Base-by-base conservation (phyloP, 306 rosid genomes). In the Carpinus viminea region DNA sequence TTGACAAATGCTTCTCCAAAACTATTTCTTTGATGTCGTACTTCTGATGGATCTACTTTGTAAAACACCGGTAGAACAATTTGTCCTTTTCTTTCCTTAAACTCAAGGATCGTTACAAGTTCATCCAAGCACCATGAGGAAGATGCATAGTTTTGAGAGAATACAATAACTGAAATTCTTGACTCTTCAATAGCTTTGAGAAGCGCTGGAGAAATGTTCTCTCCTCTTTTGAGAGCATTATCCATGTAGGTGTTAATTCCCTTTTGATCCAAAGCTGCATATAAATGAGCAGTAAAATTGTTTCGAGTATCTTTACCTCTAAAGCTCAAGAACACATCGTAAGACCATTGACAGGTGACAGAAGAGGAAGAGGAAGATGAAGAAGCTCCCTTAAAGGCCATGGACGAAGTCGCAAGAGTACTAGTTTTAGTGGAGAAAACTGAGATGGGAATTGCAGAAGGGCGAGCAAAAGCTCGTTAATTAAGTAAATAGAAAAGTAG, bases 391-490 rank as follows among this genome's bases (percentile, higher is more conserved):
- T 5, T 5, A 8, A 53, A 53, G 8, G 59, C n/a, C 59, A 53
- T 53, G 59, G 7, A 53, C 41, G 21, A 53, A 53, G 71, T 53
- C 1, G 12, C 2, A 46, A 7, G 41, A 36, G 41, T 36, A 3
- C 41, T 36, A 36, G 38, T 34, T 36, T 36, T 36, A 12, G 28
- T 0, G 0, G 21, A 59, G 36, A 46, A 59, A 9, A 52, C 3
- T 13, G 6, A 12, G 56, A 15, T 12, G 5, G 56, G 18, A 12
- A 15, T 1, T 52, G 17, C 20, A 52, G 56, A 2, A 15, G 86
- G 74, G 87, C 92, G 24, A 83, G 85, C 97, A 91, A 81, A 91
- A 93, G 45, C 85, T 96, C 91, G 34, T 31, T 31, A 31, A 31
- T 0, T 24, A 24, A 24, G 26, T 24, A 24, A 1, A 31, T 31